Evolutionary conservation across 2,329 filamentous ascomycete genomes (phyloP).

Genomic region (Penicillium brevicompactum): DNA sequence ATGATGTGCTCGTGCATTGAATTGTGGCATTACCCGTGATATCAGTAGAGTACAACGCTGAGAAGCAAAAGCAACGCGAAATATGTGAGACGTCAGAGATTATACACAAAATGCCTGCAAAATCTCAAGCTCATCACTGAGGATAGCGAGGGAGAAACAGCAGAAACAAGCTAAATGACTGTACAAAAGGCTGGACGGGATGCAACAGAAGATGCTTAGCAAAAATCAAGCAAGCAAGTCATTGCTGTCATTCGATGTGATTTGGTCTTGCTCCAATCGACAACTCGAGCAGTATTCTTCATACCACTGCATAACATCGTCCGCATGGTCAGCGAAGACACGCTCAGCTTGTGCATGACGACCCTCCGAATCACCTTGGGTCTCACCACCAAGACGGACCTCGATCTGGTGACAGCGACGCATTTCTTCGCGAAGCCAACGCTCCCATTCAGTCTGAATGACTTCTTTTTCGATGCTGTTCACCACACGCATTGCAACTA

Average conservation of each 20-base stretch:
- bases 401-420: slow-evolving; percentile 69
- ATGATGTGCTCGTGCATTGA: neutral
- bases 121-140: slow-evolving; percentile 21
- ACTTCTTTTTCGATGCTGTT: slow-evolving; percentile 88
- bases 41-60: neutral
- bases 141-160: slow-evolving; percentile 32
- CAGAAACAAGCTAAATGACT: slow-evolving; percentile 9
- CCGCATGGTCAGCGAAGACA: slow-evolving; percentile 38
- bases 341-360: slow-evolving; percentile 27
- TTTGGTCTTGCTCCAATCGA: slow-evolving; percentile 44
- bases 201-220: neutral
- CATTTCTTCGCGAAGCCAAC: slow-evolving; percentile 83
- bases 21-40: slow-evolving; percentile 1
- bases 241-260: slow-evolving; percentile 23
- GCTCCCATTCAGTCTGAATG: slow-evolving; percentile 85
- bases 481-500: slow-evolving; percentile 87
- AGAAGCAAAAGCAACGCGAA: neutral
- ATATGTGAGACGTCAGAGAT: slow-evolving; percentile 11
- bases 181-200: slow-evolving; percentile 8
- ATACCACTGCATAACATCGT: slow-evolving; percentile 59
- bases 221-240: slow-evolving; percentile 23
- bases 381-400: slow-evolving; percentile 43
- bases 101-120: slow-evolving; percentile 15
- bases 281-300: slow-evolving; percentile 66
- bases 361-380: slow-evolving; percentile 27